These are phyloP conservation scores for Neurospora terricola DNA, from an alignment of 495 filamentous ascomycete genomes.

Conservation along the genomic window DNA sequence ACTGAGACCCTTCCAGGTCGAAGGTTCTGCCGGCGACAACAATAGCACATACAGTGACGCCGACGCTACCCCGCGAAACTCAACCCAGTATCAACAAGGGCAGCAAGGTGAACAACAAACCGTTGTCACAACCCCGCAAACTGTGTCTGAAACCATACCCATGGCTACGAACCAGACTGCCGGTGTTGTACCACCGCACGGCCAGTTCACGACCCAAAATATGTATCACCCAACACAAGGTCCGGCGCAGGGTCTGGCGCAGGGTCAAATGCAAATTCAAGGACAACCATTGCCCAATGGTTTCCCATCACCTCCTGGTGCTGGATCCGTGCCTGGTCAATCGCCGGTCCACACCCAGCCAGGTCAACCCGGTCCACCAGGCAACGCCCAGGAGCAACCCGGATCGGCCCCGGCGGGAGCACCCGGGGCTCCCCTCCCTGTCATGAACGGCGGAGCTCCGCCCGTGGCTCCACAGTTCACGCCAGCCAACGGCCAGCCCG, in stretches of 20 bases:
- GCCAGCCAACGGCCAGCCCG: constrained; percentile 4
- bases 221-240: constrained; percentile 21
- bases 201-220: constrained; percentile 9
- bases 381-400: constrained; percentile 4
- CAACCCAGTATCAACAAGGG: constrained; percentile 1
- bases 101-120: constrained; percentile 1
- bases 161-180: constrained; percentile 1
- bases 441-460: constrained; percentile 4
- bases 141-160: background rate
- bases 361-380: constrained; percentile 12
- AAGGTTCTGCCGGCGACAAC: constrained; percentile 12
- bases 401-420: constrained; percentile 1
- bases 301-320: background rate
- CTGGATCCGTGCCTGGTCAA: constrained; percentile 2
- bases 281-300: constrained; percentile 5
- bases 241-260: constrained; percentile 3
- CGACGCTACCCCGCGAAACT: background rate
- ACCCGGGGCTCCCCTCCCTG: constrained; percentile 5
- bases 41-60: background rate
- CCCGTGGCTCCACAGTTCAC: background rate
- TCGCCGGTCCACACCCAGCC: background rate
- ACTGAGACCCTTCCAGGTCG: constrained; percentile 14
- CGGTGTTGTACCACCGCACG: background rate
- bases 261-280: constrained; percentile 11
- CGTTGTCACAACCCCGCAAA: background rate